A percentile compares a stretch with the other conserved stretches of the same genome.
phyloP scores from a whole-genome alignment of 2,329 filamentous ascomycete species.

The Arachnomyces sp. region DNA sequence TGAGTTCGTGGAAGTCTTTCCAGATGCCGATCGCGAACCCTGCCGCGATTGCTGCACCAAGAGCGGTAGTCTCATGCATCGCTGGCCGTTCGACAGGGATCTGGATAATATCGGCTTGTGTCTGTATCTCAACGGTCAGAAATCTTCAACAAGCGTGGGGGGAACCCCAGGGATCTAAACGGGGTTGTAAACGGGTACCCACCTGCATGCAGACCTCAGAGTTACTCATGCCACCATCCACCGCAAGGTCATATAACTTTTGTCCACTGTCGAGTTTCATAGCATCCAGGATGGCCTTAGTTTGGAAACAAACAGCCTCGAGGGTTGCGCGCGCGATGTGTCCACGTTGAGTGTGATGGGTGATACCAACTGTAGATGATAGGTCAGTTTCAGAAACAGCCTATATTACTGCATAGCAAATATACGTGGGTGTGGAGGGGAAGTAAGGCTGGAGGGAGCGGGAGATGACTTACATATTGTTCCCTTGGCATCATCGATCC shows the following conservation, averaged over 20 bases:
- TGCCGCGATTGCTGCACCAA: slow-evolving; percentile 81
- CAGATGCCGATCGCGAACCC: slow-evolving; percentile 76
- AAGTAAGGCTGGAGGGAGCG: background rate
- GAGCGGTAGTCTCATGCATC: slow-evolving; percentile 84
- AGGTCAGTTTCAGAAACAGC: slow-evolving; percentile 5
- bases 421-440: slow-evolving; percentile 3
- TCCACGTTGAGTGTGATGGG: slow-evolving; percentile 72
- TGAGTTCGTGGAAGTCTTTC: slow-evolving; percentile 65
- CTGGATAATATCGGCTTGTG: slow-evolving; percentile 75
- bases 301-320: slow-evolving; percentile 88
- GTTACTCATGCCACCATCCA: slow-evolving; percentile 84
- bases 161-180: slow-evolving; percentile 18
- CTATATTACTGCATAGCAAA: background rate
- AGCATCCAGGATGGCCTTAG: slow-evolving; percentile 80
- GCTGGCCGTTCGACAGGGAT: slow-evolving; percentile 75
- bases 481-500: slow-evolving; percentile 87
- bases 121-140: slow-evolving; percentile 34
- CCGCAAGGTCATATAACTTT: slow-evolving; percentile 64
- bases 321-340: slow-evolving; percentile 85
- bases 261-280: slow-evolving; percentile 83
- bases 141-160: slow-evolving; percentile 12
- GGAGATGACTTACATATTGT: slow-evolving; percentile 58
- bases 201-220: slow-evolving; percentile 81
- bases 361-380: slow-evolving; percentile 57
- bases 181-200: slow-evolving; percentile 17